Base-by-base conservation (phyloP, 495 filamentous ascomycete genomes). In the Penicillium salamii region DNA sequence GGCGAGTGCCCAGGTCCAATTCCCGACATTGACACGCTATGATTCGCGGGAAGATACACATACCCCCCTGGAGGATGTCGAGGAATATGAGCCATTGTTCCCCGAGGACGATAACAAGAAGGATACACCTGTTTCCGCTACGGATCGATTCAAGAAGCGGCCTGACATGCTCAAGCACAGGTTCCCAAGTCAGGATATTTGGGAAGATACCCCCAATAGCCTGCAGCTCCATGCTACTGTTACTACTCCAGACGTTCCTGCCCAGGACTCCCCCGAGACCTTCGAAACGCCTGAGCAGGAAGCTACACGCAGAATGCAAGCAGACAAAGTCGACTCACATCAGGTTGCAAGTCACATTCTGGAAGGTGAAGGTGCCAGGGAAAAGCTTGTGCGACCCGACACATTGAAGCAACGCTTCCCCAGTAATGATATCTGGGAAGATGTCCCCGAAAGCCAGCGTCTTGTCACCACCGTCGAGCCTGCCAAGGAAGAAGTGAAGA, bases 401-500 rank as follows among this genome's bases (percentile, higher is more conserved):
- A 26, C 56, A 15, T 58, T 81, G 58, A 78, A 82, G 46, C 87
- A 87, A 28, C 80, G 91, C 6, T 99, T 99, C 63, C 93, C 93
- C 5, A 96, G 91, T 62, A 83, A 82, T 29, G 93, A 99, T 69
- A 87, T 97, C 36, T 99, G 93, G 93, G 93, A 99, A 71, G 93
- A 99, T 62, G 82, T 82, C 0, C 92, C 93, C 3, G 88, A 93
- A 54, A 90, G 86, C 57, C 79, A 89, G 37, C 78, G 86, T 46
- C 78, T 95, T 21, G 82, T 87, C 50, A 91, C 93, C 9, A 92
- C 87, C 3, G 84, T 97, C 19, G 81, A 78, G 39, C 83, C 89
- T 33, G 60, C 70, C 11, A 68, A 76, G 12, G 75, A 78, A 23
- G 76, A 78, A 50, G 18, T 62, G 12, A 74, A 72, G 45, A 72